These are phyloP conservation scores for Diphasiastrum complanatum DNA, from an alignment of 83 land plant species.

Conservation along the genomic window DNA sequence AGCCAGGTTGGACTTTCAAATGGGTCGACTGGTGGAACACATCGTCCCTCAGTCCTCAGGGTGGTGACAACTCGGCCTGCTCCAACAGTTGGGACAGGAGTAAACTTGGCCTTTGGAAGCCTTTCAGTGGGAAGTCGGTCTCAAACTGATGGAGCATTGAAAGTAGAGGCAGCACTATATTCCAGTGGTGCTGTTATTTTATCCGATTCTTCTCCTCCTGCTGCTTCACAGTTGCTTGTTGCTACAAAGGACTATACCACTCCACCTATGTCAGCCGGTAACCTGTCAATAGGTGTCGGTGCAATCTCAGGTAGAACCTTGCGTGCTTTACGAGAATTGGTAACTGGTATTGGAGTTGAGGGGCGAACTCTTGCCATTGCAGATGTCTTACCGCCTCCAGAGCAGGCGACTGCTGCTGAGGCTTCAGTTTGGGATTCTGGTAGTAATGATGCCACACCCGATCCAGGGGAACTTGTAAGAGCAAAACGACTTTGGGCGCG, in stretches of 20 bases:
- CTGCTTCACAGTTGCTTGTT: conserved; percentile 59
- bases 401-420: conserved; percentile 52
- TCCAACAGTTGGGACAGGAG: conserved; percentile 72
- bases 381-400: conserved; percentile 75
- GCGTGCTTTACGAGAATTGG: conserved; percentile 70
- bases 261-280: conserved; percentile 39
- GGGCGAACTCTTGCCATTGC: conserved; percentile 84
- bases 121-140: conserved; percentile 45
- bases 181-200: conserved; percentile 72
- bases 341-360: conserved; percentile 61
- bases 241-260: conserved; percentile 58
- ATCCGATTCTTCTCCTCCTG: conserved; percentile 78
- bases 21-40: conserved; percentile 29
- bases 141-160: conserved; percentile 55
- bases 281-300: conserved; percentile 28
- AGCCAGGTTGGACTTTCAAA: conserved; percentile 47
- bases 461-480: conserved; percentile 44
- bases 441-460: conserved; percentile 28
- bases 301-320: conserved; percentile 43
- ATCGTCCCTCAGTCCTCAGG: conserved; percentile 65
- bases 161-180: conserved; percentile 75
- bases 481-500: conserved; percentile 73
- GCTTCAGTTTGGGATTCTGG: conserved; percentile 54
- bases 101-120: conserved; percentile 63
- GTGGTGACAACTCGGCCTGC: conserved; percentile 87